Evolutionary conservation across 805 yeast species (phyloP).

Genomic region (Wickerhamomyces chambardii): DNA sequence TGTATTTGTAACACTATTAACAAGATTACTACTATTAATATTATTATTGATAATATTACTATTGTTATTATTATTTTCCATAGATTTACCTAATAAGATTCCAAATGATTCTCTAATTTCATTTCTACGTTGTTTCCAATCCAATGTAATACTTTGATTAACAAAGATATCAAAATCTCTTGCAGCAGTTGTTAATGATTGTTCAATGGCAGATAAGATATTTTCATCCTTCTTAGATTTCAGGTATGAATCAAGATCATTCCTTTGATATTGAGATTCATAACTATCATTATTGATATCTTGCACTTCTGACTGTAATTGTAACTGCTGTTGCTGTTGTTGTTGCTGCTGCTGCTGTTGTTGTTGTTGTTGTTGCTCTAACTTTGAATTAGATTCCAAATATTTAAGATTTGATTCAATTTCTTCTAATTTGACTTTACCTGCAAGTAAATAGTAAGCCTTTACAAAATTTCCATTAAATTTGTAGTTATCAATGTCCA

Average conservation of each 20-base stretch:
- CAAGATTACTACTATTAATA: background rate
- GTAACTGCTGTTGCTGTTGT: slow-evolving; percentile 1
- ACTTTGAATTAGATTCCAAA: slow-evolving; percentile 22
- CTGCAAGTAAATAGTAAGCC: slow-evolving; percentile 84
- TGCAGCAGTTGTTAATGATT: slow-evolving; percentile 62
- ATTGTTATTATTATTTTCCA: slow-evolving; percentile 1
- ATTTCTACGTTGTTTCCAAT: slow-evolving; percentile 76
- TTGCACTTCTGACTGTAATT: too few relatives aligned
- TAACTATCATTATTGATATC: slow-evolving; percentile 6
- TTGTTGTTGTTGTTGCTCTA: slow-evolving; percentile 12
- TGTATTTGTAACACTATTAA: slow-evolving; percentile 5
- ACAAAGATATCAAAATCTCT: slow-evolving; percentile 77
- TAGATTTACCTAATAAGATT: slow-evolving; percentile 27
- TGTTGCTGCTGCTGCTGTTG: background rate
- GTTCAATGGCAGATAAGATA: slow-evolving; percentile 76
- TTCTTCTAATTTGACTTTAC: slow-evolving; percentile 83
- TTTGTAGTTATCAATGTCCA: slow-evolving; percentile 17
- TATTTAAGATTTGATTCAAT: slow-evolving; percentile 49
- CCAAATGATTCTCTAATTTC: slow-evolving; percentile 71
- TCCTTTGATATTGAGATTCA: slow-evolving; percentile 12
- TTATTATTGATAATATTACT: too few relatives aligned
- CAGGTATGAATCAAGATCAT: slow-evolving; percentile 55
- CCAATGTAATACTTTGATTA: slow-evolving; percentile 61
- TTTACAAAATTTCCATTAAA: slow-evolving; percentile 38
- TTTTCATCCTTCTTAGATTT: slow-evolving; percentile 73